phyloP scores from a whole-genome alignment of 2,329 filamentous ascomycete species.

The Colletotrichum sp. region DNA sequence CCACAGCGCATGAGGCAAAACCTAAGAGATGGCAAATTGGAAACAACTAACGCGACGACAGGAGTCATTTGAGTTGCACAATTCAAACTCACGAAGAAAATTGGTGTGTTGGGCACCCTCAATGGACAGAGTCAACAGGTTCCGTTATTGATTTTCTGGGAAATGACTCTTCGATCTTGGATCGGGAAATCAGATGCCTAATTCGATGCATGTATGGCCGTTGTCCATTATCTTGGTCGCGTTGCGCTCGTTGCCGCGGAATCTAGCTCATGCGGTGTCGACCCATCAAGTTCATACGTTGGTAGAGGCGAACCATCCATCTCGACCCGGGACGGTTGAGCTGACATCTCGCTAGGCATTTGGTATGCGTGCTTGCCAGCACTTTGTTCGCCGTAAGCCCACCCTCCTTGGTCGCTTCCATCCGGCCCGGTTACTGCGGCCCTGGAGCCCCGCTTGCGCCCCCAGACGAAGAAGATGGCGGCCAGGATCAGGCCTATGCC shows the following conservation, averaged over 20 bases:
- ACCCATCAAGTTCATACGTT: not conserved
- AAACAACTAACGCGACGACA: not conserved
- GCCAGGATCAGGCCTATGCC: not conserved
- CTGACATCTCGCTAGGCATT: not conserved
- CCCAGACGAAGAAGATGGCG: not conserved
- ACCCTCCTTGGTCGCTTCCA: not conserved
- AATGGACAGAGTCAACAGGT: not conserved
- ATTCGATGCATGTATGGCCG: fast-evolving
- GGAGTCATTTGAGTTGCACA: not conserved
- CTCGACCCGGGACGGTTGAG: not conserved
- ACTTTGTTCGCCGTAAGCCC: not conserved
- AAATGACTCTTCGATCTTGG: not conserved
- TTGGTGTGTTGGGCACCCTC: fast-evolving
- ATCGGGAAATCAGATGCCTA: not conserved
- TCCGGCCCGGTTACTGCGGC: not conserved
- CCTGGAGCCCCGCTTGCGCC: not conserved
- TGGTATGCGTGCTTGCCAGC: not conserved
- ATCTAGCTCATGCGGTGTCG: not conserved
- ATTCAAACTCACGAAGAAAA: not conserved
- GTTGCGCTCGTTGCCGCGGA: not conserved
- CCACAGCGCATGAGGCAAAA: too few relatives aligned
- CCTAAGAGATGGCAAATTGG: fast-evolving
- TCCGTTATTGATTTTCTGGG: not conserved
- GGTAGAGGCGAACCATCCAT: not conserved
- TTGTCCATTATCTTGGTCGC: not conserved